Evolutionary conservation across 1,284 basidiomycete species (phyloP).

Genomic region (Ustilago esculenta): DNA sequence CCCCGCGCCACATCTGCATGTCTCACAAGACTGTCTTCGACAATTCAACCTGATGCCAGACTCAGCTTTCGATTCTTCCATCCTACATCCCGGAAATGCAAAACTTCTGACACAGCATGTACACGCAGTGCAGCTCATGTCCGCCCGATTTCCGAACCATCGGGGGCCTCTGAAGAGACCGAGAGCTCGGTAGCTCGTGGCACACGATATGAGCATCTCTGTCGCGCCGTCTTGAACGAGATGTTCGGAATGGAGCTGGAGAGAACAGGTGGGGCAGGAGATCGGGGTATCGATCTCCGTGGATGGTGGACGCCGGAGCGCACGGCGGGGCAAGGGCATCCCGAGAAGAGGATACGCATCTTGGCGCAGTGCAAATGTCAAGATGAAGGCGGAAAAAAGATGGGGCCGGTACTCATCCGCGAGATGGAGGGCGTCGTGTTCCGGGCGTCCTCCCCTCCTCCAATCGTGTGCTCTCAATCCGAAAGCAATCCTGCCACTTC

Average conservation of each 20-base stretch:
- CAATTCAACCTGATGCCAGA: background rate
- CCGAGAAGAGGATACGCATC: slow-evolving; percentile 73
- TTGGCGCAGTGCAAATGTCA: slow-evolving; percentile 82
- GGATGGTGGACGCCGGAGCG: slow-evolving; percentile 81
- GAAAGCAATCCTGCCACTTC: background rate
- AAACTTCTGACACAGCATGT: background rate
- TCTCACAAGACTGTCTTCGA: background rate
- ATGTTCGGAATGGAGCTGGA: slow-evolving; percentile 80
- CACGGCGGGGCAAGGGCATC: slow-evolving; percentile 20
- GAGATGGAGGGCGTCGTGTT: slow-evolving; percentile 75
- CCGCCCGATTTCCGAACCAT: background rate
- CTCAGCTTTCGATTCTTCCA: background rate
- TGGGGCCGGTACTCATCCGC: slow-evolving; percentile 80
- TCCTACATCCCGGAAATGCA: background rate
- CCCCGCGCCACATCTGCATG: background rate
- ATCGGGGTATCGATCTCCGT: slow-evolving; percentile 86
- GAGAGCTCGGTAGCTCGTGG: slow-evolving; percentile 73
- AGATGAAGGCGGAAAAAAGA: slow-evolving; percentile 77
- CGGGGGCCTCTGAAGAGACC: background rate
- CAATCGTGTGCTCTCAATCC: too few species aligned
- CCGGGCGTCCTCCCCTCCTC: slow-evolving; percentile 19
- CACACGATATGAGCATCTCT: slow-evolving; percentile 78
- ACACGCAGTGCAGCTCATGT: background rate
- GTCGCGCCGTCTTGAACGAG: slow-evolving; percentile 73
- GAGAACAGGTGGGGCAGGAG: slow-evolving; percentile 79